These are phyloP conservation scores for Penicillium ochrochloron DNA, from an alignment of 495 filamentous ascomycete species.

Conservation along the genomic window DNA sequence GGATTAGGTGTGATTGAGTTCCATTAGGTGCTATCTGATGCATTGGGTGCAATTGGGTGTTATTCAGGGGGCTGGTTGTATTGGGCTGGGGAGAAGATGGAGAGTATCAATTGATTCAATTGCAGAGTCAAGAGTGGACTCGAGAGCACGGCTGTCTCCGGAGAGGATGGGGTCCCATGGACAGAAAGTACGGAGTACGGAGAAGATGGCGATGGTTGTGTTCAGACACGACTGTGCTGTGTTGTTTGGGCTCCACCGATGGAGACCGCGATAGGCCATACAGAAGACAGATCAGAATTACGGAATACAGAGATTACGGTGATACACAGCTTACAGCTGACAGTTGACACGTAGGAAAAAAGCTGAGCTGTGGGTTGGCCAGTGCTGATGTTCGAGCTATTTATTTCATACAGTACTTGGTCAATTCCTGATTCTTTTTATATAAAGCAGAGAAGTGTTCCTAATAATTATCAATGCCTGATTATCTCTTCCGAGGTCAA, in stretches of 20 bases:
- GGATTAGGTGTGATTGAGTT: neutral
- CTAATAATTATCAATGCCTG: too few species aligned
- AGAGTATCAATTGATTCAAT: neutral
- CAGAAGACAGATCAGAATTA: neutral
- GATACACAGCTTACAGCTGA: neutral
- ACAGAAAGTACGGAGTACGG: neutral
- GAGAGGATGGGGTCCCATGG: neutral
- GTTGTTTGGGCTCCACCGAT: slow-evolving; percentile 3
- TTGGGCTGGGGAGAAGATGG: neutral
- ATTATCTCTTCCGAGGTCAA: neutral
- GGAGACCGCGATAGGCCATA: too few species aligned
- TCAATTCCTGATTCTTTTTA: neutral
- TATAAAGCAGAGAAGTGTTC: neutral
- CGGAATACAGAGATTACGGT: neutral
- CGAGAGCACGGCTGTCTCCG: neutral
- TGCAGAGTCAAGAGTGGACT: neutral
- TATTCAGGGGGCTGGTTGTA: neutral
- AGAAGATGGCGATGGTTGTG: neutral
- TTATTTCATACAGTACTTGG: too few species aligned
- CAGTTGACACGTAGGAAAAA: slow-evolving; percentile 1
- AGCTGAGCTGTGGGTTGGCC: neutral
- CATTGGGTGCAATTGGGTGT: neutral
- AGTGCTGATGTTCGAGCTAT: neutral
- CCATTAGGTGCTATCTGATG: neutral
- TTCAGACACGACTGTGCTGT: slow-evolving; percentile 1